Evolutionary conservation across 192 early-diverging fungal species (phyloP), one percentile per base, ranked within the genome.

Genomic region (Backusella luteola): DNA sequence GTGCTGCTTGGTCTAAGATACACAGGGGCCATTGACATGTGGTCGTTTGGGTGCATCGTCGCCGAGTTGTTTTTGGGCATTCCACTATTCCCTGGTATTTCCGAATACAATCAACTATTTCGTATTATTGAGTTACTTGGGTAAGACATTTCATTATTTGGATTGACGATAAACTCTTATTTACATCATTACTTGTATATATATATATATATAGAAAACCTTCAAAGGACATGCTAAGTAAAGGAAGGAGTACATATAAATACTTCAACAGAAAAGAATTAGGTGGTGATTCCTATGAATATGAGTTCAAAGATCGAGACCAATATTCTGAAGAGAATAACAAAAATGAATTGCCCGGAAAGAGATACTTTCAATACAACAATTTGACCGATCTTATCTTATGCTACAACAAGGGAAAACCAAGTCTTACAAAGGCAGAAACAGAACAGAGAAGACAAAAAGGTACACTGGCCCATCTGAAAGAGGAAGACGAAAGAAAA

Each of bases 21-120:
- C 81, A 94, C 93, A 41, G 90, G 90, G 15, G 90, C 92, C 36
- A 99, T 99, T 67, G 98, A 99, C 78, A 98, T 99, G 91, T 99
- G 98, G 98, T 98, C 96, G 26, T 85, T 98, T 15, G 98, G 98
- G 0, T 99, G 98, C 79, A 98, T 99, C 84, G 95, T 95, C 4
- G 96, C 94, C 5, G 98, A 99, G 81, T 87, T 99, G n/a, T 97
- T 93, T 79, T 81, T 98, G 1, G 98, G 98, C 1, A 85, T 96
- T 3, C 98, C 98, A 0, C 82, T 99, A 71, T 99, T 99, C 80
- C 97, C 97, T 0, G 98, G 98, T 32, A 89, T 89, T 11, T 96
- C 94, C 34, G 97, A 99, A 85, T 98, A 98, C 81, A 96, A 99
- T 83, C 97, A 98, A 80, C 78, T 99, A 5, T 88, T 87, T 44